Evolutionary conservation across 176 grass and related monocot genomes (phyloP).

Genomic region (Cenchrus americanus): DNA sequence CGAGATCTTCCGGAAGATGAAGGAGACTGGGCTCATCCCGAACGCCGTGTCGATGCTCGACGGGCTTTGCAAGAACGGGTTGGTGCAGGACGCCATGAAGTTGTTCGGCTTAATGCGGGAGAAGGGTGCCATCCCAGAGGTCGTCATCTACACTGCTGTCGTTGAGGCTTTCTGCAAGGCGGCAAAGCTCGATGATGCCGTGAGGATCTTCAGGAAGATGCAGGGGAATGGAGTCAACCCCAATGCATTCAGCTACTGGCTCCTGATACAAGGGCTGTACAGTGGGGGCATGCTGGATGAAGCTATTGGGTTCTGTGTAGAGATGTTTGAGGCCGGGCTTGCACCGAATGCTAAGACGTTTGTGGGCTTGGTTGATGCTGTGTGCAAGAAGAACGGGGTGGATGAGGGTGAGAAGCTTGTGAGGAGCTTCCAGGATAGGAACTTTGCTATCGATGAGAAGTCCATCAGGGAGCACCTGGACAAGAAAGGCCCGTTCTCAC

Average conservation of each 20-base stretch:
- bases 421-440: constrained; percentile 72
- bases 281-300: constrained; percentile 66
- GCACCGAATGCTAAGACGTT: constrained; percentile 65
- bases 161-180: constrained; percentile 89
- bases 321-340: constrained; percentile 87
- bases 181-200: constrained; percentile 66
- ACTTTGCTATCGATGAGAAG: constrained; percentile 81
- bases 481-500: constrained; percentile 89
- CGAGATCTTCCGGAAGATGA: constrained; percentile 90
- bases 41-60: constrained; percentile 97
- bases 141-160: constrained; percentile 91
- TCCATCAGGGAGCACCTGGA: constrained; percentile 91
- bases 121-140: constrained; percentile 91
- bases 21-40: constrained; percentile 78
- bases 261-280: constrained; percentile 71
- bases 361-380: constrained; percentile 64
- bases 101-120: constrained; percentile 90
- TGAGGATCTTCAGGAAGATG: constrained; percentile 89
- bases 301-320: constrained; percentile 57
- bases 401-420: constrained; percentile 70
- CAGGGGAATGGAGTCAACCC: constrained; percentile 83
- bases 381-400: constrained; percentile 66
- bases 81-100: constrained; percentile 94
- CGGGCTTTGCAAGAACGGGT: constrained; percentile 86
- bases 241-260: constrained; percentile 76